Conservation (phyloP, 2,329 filamentous ascomycete species). For the Zelopaecilomyces penicillatus region DNA sequence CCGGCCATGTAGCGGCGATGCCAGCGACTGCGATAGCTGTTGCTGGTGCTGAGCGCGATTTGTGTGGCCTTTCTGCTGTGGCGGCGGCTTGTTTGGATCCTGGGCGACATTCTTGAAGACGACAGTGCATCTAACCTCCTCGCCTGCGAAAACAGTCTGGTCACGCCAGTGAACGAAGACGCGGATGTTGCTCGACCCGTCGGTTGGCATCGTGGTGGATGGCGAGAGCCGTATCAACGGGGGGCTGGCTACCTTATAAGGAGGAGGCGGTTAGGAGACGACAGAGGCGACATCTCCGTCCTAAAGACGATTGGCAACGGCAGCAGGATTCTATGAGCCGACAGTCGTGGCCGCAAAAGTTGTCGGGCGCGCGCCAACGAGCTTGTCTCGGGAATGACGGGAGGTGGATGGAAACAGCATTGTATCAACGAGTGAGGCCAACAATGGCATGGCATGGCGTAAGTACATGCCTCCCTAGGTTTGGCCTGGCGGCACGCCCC, state of each 20-base stretch:
- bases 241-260: constrained; percentile 15
- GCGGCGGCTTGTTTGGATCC: constrained; percentile 25
- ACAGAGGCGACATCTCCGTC: constrained; percentile 23
- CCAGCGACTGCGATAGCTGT: constrained; percentile 19
- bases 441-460: no score
- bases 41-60: constrained; percentile 1
- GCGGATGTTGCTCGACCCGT: constrained; percentile 63
- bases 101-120: constrained; percentile 82
- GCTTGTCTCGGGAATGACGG: neutral
- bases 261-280: constrained; percentile 16
- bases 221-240: constrained; percentile 19
- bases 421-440: no score
- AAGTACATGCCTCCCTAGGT: no score
- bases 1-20: constrained; percentile 36
- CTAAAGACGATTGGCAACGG: constrained; percentile 6
- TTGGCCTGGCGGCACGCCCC: no score
- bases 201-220: constrained; percentile 39
- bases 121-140: constrained; percentile 91
- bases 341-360: neutral
- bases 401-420: no score
- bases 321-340: neutral
- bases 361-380: neutral
- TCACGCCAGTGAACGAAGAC: constrained; percentile 95
- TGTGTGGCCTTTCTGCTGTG: constrained; percentile 4
- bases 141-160: constrained; percentile 89